Evolutionary conservation across 371 early-diverging fungal genomes (phyloP), one percentile per base, ranked within the genome.

Genomic region (Mortierella sp.): DNA sequence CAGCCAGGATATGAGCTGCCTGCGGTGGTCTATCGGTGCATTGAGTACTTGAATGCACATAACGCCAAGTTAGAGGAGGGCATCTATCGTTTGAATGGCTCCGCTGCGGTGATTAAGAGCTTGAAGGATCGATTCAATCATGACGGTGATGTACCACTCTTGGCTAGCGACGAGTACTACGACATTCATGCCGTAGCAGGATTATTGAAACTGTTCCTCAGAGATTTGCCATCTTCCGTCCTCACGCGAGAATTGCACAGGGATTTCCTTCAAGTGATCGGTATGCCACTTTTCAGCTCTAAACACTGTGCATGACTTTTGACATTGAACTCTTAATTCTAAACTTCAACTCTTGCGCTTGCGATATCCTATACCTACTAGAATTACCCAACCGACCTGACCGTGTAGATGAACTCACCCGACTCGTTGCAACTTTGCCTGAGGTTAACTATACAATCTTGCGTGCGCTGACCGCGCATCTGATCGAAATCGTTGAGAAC

Each of bases 111-210:
- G 52, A 93, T 98, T 52, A 90, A 91, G 64, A 66, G 54, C 30
- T 85, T 98, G 66, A 95, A 94, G 81, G 91, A 90, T 35, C 85
- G 88, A 64, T 98, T 98, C 77, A 94, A 98, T 72, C 78, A 85
- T 22, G 85, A 87, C 16, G 88, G 88, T 20, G 85, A 87, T 68
- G 83, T 86, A 62, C 70, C 85, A 45, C 74, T 90, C 39, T 70
- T 90, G 49, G 78, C 64, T 5, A 77, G 87, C 8, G 77, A 72
- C 1, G 85, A 85, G 8, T 88, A 87, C 55, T 89, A 93, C 62
- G 99, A 98, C 83, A 89, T 96, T 10, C 99, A 98, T 83, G 96
- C 94, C 1, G 91, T 98, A 24, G 93, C 97, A 26, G 97, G 98
- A 1, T 72, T 98, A 51, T 87, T 98, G 55, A 98, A 98, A 83